These are phyloP conservation scores for Cucumis melo DNA, from an alignment of 306 rosid genomes.

Conservation along the genomic window DNA sequence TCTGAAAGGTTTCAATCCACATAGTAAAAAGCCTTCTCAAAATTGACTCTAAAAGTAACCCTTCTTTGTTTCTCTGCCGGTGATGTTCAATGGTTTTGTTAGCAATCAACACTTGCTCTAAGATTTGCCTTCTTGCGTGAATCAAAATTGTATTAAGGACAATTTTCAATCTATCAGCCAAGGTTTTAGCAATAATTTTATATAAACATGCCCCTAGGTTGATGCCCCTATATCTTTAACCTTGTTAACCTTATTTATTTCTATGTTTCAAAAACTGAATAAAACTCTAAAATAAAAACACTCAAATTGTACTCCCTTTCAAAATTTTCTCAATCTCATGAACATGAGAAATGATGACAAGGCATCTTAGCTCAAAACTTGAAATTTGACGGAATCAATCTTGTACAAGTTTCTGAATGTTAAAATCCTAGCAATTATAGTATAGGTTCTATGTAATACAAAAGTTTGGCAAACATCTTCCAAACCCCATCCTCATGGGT, in stretches of 20 bases:
- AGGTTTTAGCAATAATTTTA: too few relatives aligned
- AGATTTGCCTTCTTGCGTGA: too few relatives aligned
- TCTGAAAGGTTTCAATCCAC: neutral
- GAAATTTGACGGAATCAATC: neutral
- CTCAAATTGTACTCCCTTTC: neutral
- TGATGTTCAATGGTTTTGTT: too few relatives aligned
- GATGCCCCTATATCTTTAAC: too few relatives aligned
- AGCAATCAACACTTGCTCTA: too few relatives aligned
- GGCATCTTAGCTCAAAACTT: neutral
- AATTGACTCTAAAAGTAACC: too few relatives aligned
- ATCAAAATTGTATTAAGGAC: too few relatives aligned
- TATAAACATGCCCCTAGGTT: too few relatives aligned
- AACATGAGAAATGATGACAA: neutral
- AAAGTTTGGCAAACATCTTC: slow-evolving; percentile 8
- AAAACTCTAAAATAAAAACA: neutral
- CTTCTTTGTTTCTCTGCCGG: too few relatives aligned
- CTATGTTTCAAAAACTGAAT: neutral
- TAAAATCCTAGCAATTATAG: neutral
- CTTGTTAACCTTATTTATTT: too few relatives aligned
- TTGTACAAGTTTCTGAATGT: neutral
- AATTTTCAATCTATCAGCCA: too few relatives aligned
- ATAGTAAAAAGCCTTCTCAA: neutral
- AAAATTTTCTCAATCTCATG: neutral
- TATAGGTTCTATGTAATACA: neutral
- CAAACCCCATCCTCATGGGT: too few relatives aligned